Evolutionary conservation across 2,329 filamentous ascomycete genomes (phyloP).

Genomic region (Claviceps humidiphila): DNA sequence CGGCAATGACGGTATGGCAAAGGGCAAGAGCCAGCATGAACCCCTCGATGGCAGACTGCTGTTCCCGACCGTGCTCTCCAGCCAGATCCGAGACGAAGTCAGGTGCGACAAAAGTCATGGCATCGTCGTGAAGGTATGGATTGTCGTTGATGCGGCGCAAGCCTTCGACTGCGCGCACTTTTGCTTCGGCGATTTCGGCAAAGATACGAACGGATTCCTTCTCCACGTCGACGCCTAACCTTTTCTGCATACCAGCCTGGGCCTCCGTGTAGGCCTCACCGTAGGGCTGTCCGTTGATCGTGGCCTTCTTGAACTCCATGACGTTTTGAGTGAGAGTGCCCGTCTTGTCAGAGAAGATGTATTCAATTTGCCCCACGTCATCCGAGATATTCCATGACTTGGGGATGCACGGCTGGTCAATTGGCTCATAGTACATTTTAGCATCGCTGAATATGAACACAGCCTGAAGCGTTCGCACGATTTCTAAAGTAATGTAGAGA

Average conservation of each 20-base stretch:
- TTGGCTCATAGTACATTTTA: constrained; percentile 90
- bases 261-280: constrained; percentile 97
- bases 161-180: constrained; percentile 55
- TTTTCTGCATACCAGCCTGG: constrained; percentile 88
- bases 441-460: constrained; percentile 96
- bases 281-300: constrained; percentile 90
- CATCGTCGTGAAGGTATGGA: constrained; percentile 78
- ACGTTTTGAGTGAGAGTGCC: constrained; percentile 92
- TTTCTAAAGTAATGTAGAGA: constrained; percentile 92
- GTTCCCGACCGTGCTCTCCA: constrained; percentile 62
- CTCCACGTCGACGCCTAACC: constrained; percentile 76
- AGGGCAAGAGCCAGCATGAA: constrained; percentile 93
- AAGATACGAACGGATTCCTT: constrained; percentile 60
- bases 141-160: constrained; percentile 75
- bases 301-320: constrained; percentile 99
- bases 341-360: constrained; percentile 98
- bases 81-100: constrained; percentile 75
- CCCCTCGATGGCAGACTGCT: constrained; percentile 64
- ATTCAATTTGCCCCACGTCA: constrained; percentile 94
- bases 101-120: constrained; percentile 83
- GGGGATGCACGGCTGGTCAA: constrained; percentile 89
- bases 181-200: constrained; percentile 67
- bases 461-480: constrained; percentile 83
- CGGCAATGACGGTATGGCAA: constrained; percentile 94
- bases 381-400: constrained; percentile 99